These are phyloP conservation scores for Exidia glandulosa DNA, from an alignment of 768 basidiomycete genomes.

Conservation along the genomic window DNA sequence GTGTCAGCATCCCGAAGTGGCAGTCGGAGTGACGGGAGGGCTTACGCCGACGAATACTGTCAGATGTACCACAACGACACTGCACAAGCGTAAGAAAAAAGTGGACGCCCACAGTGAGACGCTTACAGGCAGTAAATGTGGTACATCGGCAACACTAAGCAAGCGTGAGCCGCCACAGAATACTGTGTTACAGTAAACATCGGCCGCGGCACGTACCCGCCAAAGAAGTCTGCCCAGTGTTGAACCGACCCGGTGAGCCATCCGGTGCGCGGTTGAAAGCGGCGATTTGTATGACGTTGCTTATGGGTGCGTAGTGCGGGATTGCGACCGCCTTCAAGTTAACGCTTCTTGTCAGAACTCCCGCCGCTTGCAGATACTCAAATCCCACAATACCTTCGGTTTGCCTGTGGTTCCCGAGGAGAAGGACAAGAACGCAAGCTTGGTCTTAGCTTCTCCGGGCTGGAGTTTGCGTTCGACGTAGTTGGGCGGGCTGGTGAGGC, in stretches of 20 bases:
- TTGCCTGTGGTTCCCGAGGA: slow-evolving; percentile 69
- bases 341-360: background rate
- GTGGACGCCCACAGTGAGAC: background rate
- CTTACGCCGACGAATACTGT: slow-evolving; percentile 14
- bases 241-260: slow-evolving; percentile 33
- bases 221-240: slow-evolving; percentile 48
- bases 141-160: slow-evolving; percentile 11
- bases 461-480: slow-evolving; percentile 42
- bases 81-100: background rate
- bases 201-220: slow-evolving; percentile 49
- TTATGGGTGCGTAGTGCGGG: slow-evolving; percentile 46
- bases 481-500: slow-evolving; percentile 24
- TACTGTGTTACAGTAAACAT: background rate
- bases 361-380: background rate
- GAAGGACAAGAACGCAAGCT: slow-evolving; percentile 60
- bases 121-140: slow-evolving; percentile 14
- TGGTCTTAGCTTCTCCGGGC: slow-evolving; percentile 54
- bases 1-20: no score
- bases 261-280: slow-evolving; percentile 40
- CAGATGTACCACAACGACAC: slow-evolving; percentile 8
- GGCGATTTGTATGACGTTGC: slow-evolving; percentile 52
- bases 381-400: slow-evolving; percentile 26
- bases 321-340: slow-evolving; percentile 47
- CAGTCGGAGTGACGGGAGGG: no score
- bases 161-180: background rate